phyloP scores from a whole-genome alignment of 225 moss, liverwort and hornwort genomes.

The Lunularia cruciata region DNA sequence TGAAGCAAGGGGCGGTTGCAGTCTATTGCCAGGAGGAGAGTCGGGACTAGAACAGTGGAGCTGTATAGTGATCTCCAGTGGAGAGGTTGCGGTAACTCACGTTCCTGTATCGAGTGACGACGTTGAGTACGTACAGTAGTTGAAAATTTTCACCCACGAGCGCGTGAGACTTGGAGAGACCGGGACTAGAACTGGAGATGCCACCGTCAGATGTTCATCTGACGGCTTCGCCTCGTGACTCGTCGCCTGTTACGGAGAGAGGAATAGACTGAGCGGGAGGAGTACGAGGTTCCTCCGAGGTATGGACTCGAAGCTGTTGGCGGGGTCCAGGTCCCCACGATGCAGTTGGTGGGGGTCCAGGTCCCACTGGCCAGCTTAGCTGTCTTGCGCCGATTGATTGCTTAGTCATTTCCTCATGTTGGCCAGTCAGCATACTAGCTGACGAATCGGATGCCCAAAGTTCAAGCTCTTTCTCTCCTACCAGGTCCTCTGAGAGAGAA shows the following conservation, averaged over 20 bases:
- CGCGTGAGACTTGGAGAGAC: constrained; percentile 4
- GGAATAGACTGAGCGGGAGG: neutral
- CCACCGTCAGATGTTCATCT: neutral
- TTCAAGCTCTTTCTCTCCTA: neutral
- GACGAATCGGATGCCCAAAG: neutral
- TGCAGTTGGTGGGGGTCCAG: neutral
- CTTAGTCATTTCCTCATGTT: neutral
- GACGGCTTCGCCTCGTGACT: neutral
- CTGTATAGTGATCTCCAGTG: neutral
- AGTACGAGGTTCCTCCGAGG: neutral
- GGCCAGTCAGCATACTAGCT: neutral
- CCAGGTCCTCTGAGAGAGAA: neutral
- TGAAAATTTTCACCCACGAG: neutral
- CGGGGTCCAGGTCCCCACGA: neutral
- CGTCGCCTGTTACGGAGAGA: neutral
- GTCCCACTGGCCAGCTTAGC: neutral
- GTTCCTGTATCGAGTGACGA: neutral
- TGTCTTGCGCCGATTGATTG: constrained; percentile 2
- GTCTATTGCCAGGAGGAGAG: neutral
- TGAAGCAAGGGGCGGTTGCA: neutral
- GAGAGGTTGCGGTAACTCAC: neutral
- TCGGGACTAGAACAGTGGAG: constrained; percentile 2
- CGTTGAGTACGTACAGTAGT: neutral
- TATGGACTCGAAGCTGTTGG: neutral
- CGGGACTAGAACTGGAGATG: neutral